phyloP scores from a whole-genome alignment of 2,329 filamentous ascomycete species.

The Endothia cerciana region DNA sequence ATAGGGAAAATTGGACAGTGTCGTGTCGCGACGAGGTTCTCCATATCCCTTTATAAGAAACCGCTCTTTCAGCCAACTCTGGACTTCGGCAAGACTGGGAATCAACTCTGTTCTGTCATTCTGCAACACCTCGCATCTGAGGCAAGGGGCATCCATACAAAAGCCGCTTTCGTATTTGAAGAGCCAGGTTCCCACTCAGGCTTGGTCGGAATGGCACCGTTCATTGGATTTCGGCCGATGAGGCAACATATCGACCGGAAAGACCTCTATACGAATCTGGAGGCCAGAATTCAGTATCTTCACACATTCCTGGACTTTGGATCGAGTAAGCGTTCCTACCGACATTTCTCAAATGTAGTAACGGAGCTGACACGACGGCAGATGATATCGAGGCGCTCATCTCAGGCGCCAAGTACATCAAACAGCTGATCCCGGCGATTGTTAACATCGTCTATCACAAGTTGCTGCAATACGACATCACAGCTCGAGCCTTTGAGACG shows the following conservation, averaged over 20 bases:
- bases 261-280: conserved; percentile 72
- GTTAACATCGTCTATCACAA: conserved; percentile 81
- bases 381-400: conserved; percentile 74
- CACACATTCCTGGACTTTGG: conserved; percentile 79
- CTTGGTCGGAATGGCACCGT: conserved; percentile 20
- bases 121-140: not conserved
- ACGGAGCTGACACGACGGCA: conserved; percentile 37
- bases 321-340: conserved; percentile 55
- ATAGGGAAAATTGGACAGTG: not conserved
- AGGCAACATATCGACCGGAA: conserved; percentile 68
- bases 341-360: too few species aligned
- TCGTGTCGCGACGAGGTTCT: conserved; percentile 9
- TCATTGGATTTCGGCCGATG: conserved; percentile 34
- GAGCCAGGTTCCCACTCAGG: not conserved
- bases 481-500: conserved; percentile 73
- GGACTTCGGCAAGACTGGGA: not conserved
- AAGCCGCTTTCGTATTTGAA: not conserved
- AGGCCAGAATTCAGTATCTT: conserved; percentile 71
- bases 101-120: not conserved
- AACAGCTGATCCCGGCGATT: conserved; percentile 78
- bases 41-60: not conserved
- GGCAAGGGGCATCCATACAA: not conserved
- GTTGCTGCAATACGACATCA: conserved; percentile 79
- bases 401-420: conserved; percentile 74
- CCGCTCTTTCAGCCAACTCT: not conserved